These are phyloP conservation scores for Nakazawaea ishiwadae DNA, from an alignment of 805 yeast species.

Conservation along the genomic window DNA sequence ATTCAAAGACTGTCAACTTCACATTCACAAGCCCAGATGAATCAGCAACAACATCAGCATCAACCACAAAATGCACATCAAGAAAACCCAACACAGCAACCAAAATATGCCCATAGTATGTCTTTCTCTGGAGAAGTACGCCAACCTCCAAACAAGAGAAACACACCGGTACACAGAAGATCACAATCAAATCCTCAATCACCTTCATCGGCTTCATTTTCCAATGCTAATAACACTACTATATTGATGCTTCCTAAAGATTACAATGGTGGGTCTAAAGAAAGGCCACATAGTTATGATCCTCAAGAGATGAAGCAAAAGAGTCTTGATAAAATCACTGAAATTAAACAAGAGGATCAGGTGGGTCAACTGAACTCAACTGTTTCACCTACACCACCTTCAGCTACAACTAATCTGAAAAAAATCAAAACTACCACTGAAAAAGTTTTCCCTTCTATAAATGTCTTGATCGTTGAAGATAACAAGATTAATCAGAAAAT, in stretches of 20 bases:
- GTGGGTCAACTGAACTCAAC: background rate
- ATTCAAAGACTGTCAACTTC: background rate
- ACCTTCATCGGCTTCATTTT: background rate
- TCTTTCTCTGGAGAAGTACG: constrained; percentile 8
- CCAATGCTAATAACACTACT: constrained; percentile 2
- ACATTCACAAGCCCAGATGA: background rate
- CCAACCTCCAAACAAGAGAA: constrained; percentile 4
- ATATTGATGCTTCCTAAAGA: constrained; percentile 13
- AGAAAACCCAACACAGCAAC: no score
- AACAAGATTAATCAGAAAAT: constrained; percentile 91
- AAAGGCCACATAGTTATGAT: background rate
- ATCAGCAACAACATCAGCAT: no score
- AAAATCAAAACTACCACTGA: constrained; percentile 36
- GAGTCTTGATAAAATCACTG: background rate
- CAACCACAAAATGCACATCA: no score
- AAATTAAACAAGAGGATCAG: constrained; percentile 1
- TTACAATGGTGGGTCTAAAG: constrained; percentile 5
- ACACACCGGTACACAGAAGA: constrained; percentile 3
- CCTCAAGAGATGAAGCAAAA: background rate
- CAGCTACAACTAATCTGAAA: constrained; percentile 2
- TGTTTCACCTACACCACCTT: background rate
- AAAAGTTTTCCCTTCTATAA: constrained; percentile 81
- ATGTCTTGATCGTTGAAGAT: constrained; percentile 93
- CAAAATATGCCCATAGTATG: background rate
- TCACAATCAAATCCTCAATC: constrained; percentile 12